Evolutionary conservation across 73 alveolate genomes (phyloP), one percentile per base, ranked within the genome.

Genomic region (Paramecium primaurelia): DNA sequence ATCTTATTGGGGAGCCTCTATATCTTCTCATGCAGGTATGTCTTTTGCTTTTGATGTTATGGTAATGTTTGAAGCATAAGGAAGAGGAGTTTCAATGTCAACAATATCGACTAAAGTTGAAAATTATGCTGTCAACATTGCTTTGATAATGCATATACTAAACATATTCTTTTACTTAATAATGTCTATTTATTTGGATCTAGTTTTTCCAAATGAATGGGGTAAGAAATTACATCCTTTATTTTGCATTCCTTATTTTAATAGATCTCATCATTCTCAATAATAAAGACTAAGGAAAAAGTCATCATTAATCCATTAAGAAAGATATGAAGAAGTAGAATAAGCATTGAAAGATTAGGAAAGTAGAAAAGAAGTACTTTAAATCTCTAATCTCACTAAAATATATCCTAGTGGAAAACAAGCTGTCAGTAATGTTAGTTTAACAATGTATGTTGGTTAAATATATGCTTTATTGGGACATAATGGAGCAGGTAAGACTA

Each of bases 401-500:
- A 86, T 51, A 44, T 97, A 93, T 93, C 97, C 94, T 10, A 95
- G 96, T 86, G 98, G 97, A 16, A 96, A 97, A 71, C 71, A 89
- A 18, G 99, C 99, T 1, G 99, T 99, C 20, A 95, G 96, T 34
- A 96, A 95, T 64, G 92, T 98, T 8, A 93, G 86, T 92, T 73
- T 98, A 54, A 97, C 98, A 12, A 96, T 97, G 95, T 98, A 97
- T 92, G 93, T 93, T 36, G 99, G 99, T 14, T 97, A 99, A 92
- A 99, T 99, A 10, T 96, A 97, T 93, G 99, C 99, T 1, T 93
- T 99, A 60, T 95, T 99, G 22, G 99, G 99, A 42, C 99, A 99
- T 92, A 99, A 99, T 86, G 99, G 99, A 1, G 99, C 99, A 36
- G 99, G 99, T n/a, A 99, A 99, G 92, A 97, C 99, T 0, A 95